Conservation (phyloP, 345 rosid genomes). For the Citrus cavaleriei region DNA sequence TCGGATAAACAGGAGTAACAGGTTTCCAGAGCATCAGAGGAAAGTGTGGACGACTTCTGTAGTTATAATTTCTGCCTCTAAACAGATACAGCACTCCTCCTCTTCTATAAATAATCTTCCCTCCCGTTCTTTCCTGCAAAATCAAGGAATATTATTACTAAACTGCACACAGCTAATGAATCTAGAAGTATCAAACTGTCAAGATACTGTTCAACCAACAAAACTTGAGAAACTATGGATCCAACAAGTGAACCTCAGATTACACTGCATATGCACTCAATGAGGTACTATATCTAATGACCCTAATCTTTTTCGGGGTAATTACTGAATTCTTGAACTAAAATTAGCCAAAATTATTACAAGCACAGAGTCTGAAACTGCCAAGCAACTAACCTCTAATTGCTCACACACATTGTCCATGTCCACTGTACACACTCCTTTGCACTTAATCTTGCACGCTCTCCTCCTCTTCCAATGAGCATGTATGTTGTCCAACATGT, state of each 20-base stretch:
- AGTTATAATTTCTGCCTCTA: conserved; percentile 91
- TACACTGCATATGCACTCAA: background rate
- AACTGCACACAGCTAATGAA: background rate
- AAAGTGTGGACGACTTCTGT: conserved; percentile 67
- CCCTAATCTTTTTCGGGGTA: background rate
- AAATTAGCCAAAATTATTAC: background rate
- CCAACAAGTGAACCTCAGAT: background rate
- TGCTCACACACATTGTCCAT: conserved; percentile 89
- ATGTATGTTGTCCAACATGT: conserved; percentile 92
- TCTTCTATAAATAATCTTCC: conserved; percentile 71
- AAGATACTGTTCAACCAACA: background rate
- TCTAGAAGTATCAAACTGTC: background rate
- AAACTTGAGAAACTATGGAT: background rate
- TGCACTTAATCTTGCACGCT: conserved; percentile 90
- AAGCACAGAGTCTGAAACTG: background rate
- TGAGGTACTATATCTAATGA: background rate
- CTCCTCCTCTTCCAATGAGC: conserved; percentile 83
- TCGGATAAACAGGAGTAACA: conserved; percentile 70
- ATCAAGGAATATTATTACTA: background rate
- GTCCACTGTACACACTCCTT: conserved; percentile 93
- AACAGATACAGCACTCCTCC: conserved; percentile 80
- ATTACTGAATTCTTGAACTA: background rate
- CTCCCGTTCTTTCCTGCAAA: conserved; percentile 84
- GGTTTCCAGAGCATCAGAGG: conserved; percentile 99
- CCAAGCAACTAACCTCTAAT: conserved; percentile 55